phyloP scores from a whole-genome alignment of 2,329 filamentous ascomycete species.

The Coniochaeta prunicola region DNA sequence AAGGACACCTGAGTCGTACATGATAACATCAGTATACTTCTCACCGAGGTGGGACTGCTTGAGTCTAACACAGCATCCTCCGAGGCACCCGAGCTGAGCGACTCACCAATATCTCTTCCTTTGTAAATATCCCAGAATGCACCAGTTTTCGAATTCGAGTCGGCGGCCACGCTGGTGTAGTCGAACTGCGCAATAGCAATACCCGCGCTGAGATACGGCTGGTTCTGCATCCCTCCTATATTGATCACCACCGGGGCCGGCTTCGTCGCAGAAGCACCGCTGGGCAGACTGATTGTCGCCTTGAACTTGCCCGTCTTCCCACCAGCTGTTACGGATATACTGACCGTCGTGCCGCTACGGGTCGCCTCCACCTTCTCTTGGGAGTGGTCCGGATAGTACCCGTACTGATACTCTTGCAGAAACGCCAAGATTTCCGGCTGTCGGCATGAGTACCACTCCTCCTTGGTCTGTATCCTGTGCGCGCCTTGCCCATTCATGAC shows the following conservation, averaged over 20 bases:
- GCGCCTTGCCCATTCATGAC: constrained; percentile 31
- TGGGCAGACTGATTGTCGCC: constrained; percentile 33
- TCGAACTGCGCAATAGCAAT: constrained; percentile 43
- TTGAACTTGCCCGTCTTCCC: constrained; percentile 36
- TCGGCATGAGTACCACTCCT: constrained; percentile 41
- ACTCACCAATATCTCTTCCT: constrained; percentile 37
- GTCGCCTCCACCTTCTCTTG: constrained; percentile 38
- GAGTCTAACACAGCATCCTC: not conserved
- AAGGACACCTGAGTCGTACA: constrained; percentile 29
- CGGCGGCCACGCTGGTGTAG: constrained; percentile 37
- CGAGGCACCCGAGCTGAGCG: not conserved
- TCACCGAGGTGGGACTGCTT: not conserved
- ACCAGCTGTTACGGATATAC: constrained; percentile 31
- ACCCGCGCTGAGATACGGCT: constrained; percentile 35
- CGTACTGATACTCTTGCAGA: constrained; percentile 43
- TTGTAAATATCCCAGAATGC: constrained; percentile 42
- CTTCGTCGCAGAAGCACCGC: constrained; percentile 20
- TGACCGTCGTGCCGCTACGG: constrained; percentile 34
- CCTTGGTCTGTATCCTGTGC: constrained; percentile 32
- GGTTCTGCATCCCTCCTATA: constrained; percentile 41
- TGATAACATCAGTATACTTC: not conserved
- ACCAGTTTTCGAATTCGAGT: constrained; percentile 40
- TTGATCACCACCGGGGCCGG: constrained; percentile 40
- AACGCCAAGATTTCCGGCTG: constrained; percentile 41
- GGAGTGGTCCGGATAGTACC: constrained; percentile 41